Base-by-base conservation (phyloP, 139 green algal species). In the Limnomonas spitsbergensis region DNA sequence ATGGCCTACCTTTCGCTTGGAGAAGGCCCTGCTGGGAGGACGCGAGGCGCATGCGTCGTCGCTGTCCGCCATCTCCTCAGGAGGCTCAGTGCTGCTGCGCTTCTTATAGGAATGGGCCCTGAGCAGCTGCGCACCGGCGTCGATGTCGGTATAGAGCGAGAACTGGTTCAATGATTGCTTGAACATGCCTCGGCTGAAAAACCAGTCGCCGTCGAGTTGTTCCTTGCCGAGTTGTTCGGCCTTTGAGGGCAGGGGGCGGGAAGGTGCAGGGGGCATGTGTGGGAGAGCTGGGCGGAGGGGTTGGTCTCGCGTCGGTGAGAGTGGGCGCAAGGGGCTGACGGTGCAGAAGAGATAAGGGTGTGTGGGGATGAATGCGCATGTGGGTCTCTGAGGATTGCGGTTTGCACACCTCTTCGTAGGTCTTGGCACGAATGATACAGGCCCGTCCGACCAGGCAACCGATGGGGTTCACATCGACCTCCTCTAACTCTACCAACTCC, bases 381-480 rank as follows among this genome's bases (percentile, higher is more conserved):
- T n/a, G n/a, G n/a, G n/a, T n/a, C n/a, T n/a, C n/a, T n/a, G n/a
- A n/a, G n/a, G n/a, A n/a, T n/a, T n/a, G n/a, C n/a, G n/a, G n/a
- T n/a, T n/a, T n/a, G 35, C 79, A 4, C 66, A 87, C 85, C 82
- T 87, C 77, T 2, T 84, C 80, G 4, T 72, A 73, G 39, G 9
- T 74, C 7, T 24, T 32, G 0, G 81, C 78, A 38, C 29, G 69
- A 4, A 87, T 29, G 4, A 89, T 66, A 4, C 38, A 3, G n/a
- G 53, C 61, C 53, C 83, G 84, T 34, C 80, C 78, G 37, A 69
- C 71, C 20, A 89, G 77, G 71, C 85, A 89, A 20, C 85, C 85
- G n/a, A 87, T 80, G 2, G 84, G 80, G 71, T 89, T 89, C 37
- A 86, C 61, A 47, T 87, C 82, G 4, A 35, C 72, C 68, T 86